A percentile compares a stretch with the other conserved stretches of the same genome.
These are phyloP conservation scores for Rhodotorula sp. DNA, from an alignment of 1,284 basidiomycete genomes.

Conservation along the genomic window DNA sequence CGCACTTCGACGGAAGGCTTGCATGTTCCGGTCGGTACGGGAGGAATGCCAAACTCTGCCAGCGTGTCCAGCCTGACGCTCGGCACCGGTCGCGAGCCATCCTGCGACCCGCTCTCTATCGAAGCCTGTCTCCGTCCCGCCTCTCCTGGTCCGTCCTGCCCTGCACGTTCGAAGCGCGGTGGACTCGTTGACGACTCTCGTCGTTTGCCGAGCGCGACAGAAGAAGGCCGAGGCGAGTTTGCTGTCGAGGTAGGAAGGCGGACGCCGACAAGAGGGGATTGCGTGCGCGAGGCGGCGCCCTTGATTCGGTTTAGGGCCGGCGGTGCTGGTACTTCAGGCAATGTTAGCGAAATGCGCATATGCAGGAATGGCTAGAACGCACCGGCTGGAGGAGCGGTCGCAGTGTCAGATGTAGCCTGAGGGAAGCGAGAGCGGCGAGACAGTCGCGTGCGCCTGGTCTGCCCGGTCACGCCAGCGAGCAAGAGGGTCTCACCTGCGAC, in stretches of 20 bases:
- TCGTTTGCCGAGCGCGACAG: constrained; percentile 6
- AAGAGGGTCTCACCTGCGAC: constrained; percentile 1
- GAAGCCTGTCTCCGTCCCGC: not conserved
- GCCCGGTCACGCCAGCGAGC: not conserved
- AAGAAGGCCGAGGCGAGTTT: not conserved
- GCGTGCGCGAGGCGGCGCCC: constrained; percentile 4
- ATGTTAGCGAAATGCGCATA: not conserved
- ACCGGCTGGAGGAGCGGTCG: constrained; percentile 18
- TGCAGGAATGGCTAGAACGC: not conserved
- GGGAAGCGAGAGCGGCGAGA: not conserved
- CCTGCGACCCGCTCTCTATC: not conserved
- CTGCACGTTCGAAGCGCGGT: constrained; percentile 10
- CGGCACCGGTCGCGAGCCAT: not conserved
- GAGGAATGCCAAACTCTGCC: constrained; percentile 33
- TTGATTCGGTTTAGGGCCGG: constrained; percentile 13
- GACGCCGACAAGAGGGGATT: constrained; percentile 29
- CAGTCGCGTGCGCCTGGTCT: constrained; percentile 17
- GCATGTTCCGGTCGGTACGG: constrained; percentile 25
- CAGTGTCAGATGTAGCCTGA: constrained; percentile 1
- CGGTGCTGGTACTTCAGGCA: not conserved
- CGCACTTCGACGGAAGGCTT: constrained; percentile 31
- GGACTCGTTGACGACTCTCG: constrained; percentile 24
- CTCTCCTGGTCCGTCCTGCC: not conserved
- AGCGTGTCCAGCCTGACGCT: constrained; percentile 20
- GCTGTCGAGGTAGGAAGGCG: constrained; percentile 5